Conservation (phyloP, 2,329 filamentous ascomycete genomes). For the Sphaerulina vaccinii region DNA sequence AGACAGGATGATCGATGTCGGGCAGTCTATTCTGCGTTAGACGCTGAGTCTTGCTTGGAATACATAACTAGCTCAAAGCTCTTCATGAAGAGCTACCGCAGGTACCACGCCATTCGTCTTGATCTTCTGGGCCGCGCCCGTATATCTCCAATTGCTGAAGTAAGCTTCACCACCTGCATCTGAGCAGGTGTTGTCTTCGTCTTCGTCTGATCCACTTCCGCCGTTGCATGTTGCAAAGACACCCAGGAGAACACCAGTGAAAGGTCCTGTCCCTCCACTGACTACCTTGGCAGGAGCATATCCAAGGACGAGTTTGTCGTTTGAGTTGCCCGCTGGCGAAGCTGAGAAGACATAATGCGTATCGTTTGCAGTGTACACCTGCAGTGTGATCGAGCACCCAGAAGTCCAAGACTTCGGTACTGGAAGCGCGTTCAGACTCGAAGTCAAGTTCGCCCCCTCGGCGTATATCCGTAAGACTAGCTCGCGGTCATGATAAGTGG, state of each 20-base stretch:
- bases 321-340: constrained; percentile 2
- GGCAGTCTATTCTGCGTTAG: background rate
- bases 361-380: constrained; percentile 10
- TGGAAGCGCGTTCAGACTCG: background rate
- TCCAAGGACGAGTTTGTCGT: constrained; percentile 23
- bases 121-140: constrained; percentile 38
- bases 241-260: constrained; percentile 47
- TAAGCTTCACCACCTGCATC: constrained; percentile 47
- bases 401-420: background rate
- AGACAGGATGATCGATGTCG: no score
- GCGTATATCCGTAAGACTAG: constrained; percentile 8
- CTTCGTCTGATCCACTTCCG: background rate
- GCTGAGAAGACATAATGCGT: constrained; percentile 7
- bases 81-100: constrained; percentile 2
- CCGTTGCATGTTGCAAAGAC: constrained; percentile 55
- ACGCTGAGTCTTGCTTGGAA: background rate
- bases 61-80: background rate
- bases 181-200: constrained; percentile 30
- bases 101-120: background rate
- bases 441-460: constrained; percentile 6
- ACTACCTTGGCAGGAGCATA: constrained; percentile 34
- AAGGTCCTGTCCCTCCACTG: constrained; percentile 37
- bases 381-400: background rate
- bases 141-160: constrained; percentile 51
- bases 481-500: background rate